Evolutionary conservation across 257 asterid species (phyloP).

Genomic region (Capsicum pubescens): DNA sequence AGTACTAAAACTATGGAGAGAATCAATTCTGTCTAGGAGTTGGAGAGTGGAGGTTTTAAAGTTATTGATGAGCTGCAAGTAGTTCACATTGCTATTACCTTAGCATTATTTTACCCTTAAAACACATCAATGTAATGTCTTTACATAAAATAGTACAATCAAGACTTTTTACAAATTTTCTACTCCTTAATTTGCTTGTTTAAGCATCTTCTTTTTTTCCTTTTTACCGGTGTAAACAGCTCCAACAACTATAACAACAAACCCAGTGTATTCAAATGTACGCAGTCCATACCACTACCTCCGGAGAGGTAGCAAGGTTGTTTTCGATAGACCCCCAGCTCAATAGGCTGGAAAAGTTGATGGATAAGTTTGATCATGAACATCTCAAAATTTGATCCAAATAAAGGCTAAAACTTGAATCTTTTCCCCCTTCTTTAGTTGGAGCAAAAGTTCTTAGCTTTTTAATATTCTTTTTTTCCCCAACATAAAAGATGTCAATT

Average conservation of each 20-base stretch:
- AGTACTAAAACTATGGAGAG: not conserved
- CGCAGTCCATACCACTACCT: too few species aligned
- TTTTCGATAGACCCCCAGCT: not conserved
- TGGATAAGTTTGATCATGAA: not conserved
- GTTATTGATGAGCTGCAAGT: not conserved
- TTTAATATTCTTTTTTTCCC: not conserved
- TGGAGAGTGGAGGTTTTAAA: not conserved
- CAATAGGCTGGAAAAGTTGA: not conserved
- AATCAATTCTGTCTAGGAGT: not conserved
- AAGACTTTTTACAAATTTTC: not conserved
- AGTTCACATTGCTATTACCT: not conserved
- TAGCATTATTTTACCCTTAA: not conserved
- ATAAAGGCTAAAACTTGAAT: not conserved
- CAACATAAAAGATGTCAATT: not conserved
- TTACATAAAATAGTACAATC: not conserved
- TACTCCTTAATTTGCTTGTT: not conserved
- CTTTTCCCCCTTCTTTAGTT: not conserved
- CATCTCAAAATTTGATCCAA: constrained; percentile 10
- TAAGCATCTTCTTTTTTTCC: not conserved
- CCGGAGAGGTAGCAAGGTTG: too few species aligned
- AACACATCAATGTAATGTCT: not conserved
- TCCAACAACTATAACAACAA: too few species aligned
- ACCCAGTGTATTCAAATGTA: too few species aligned
- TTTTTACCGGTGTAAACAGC: not conserved
- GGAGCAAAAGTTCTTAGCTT: not conserved